Conservation (phyloP, 495 filamentous ascomycete genomes). For the Hyaloscypha bicolor region DNA sequence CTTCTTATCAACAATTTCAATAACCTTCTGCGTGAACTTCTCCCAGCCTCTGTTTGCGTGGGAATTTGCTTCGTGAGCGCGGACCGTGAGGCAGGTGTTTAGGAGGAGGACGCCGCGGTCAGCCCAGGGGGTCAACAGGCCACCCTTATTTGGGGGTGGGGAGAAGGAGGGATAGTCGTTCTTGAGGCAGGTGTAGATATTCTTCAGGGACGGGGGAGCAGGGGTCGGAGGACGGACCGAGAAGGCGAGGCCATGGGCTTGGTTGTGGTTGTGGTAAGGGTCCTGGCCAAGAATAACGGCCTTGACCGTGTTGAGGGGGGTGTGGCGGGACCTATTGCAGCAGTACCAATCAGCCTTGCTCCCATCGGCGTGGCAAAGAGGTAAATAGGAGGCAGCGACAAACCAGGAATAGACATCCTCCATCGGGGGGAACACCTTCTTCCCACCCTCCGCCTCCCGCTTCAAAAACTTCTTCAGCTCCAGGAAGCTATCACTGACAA, state of each 20-base stretch:
- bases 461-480: slow-evolving; percentile 86
- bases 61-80: slow-evolving; percentile 80
- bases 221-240: slow-evolving; percentile 86
- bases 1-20: slow-evolving; percentile 78
- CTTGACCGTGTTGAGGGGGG: slow-evolving; percentile 83
- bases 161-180: slow-evolving; percentile 85
- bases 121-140: slow-evolving; percentile 89
- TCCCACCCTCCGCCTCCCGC: slow-evolving; percentile 69
- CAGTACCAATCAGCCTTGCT: too few relatives aligned
- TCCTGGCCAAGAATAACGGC: slow-evolving; percentile 93
- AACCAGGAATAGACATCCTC: slow-evolving; percentile 96
- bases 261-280: slow-evolving; percentile 93
- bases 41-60: slow-evolving; percentile 91
- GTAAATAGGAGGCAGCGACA: slow-evolving; percentile 16
- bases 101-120: slow-evolving; percentile 87
- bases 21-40: slow-evolving; percentile 83
- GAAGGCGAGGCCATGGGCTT: slow-evolving; percentile 95
- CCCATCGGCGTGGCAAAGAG: background rate
- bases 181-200: slow-evolving; percentile 86
- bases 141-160: slow-evolving; percentile 72
- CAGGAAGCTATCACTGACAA: slow-evolving; percentile 76
- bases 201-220: slow-evolving; percentile 83
- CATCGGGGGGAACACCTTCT: slow-evolving; percentile 80
- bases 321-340: slow-evolving; percentile 75
- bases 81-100: slow-evolving; percentile 91